Evolutionary conservation across 2,329 filamentous ascomycete genomes (phyloP).

Genomic region (Cladorrhinum sp.): DNA sequence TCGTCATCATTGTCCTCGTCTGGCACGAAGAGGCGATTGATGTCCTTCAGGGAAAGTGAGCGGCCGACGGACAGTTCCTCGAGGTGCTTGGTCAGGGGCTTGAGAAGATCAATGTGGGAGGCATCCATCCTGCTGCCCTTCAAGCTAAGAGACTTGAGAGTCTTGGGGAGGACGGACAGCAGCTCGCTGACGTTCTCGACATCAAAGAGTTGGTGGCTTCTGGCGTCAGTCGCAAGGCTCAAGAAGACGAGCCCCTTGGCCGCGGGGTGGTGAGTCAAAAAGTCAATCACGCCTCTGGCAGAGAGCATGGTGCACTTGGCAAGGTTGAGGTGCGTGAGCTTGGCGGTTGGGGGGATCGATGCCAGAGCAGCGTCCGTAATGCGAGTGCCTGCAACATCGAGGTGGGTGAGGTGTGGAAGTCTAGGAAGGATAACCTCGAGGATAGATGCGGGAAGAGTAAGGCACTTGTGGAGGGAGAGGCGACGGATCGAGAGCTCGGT

Average conservation of each 20-base stretch:
- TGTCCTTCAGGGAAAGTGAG: constrained; percentile 61
- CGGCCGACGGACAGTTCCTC: constrained; percentile 75
- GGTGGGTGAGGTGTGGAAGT: constrained; percentile 66
- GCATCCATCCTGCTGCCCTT: constrained; percentile 69
- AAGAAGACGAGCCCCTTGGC: constrained; percentile 65
- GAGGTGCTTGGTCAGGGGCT: constrained; percentile 65
- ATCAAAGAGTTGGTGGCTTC: constrained; percentile 68
- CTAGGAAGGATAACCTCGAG: constrained; percentile 71
- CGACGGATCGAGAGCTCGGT: constrained; percentile 59
- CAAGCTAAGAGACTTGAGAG: constrained; percentile 70
- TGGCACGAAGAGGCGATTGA: constrained; percentile 61
- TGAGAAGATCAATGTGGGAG: constrained; percentile 61
- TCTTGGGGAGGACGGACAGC: constrained; percentile 61
- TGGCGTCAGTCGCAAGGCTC: constrained; percentile 69
- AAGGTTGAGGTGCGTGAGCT: constrained; percentile 73
- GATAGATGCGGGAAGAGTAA: constrained; percentile 62
- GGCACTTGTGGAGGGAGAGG: constrained; percentile 75
- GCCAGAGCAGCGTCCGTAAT: constrained; percentile 69
- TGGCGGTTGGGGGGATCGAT: constrained; percentile 67
- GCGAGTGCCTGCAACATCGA: constrained; percentile 75
- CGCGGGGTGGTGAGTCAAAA: constrained; percentile 68
- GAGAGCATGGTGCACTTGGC: constrained; percentile 71
- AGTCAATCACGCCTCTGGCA: constrained; percentile 64
- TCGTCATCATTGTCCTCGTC: constrained; percentile 37
- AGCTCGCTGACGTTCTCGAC: constrained; percentile 63